phyloP scores from a whole-genome alignment of 2,329 filamentous ascomycete genomes.

The Talaromyces islandicus region DNA sequence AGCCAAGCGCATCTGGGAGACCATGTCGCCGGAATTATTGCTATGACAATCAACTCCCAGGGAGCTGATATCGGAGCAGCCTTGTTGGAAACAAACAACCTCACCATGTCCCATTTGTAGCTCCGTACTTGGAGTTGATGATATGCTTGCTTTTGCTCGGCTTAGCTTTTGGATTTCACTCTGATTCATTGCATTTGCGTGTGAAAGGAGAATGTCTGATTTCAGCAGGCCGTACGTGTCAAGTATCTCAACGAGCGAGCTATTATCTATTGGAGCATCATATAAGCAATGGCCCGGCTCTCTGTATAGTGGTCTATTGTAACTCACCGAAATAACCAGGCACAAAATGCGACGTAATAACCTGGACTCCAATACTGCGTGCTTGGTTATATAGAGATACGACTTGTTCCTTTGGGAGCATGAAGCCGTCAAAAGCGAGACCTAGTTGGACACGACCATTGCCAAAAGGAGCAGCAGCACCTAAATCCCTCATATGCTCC shows the following conservation, averaged over 20 bases:
- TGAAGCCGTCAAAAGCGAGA: background rate
- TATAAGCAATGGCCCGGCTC: background rate
- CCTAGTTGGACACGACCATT: background rate
- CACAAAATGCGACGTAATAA: slow-evolving; percentile 7
- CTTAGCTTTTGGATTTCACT: background rate
- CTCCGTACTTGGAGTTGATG: slow-evolving; percentile 2
- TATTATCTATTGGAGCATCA: background rate
- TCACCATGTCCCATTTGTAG: slow-evolving; percentile 3
- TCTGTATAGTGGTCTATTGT: background rate
- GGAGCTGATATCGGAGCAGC: background rate
- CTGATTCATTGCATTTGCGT: background rate
- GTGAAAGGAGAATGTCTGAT: slow-evolving; percentile 1
- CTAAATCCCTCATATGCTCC: background rate
- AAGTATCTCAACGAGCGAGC: background rate
- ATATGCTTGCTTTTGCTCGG: background rate
- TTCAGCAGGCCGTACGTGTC: slow-evolving; percentile 3
- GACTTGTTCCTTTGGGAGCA: slow-evolving; percentile 1
- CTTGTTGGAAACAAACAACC: background rate
- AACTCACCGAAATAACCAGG: background rate
- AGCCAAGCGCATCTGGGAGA: background rate
- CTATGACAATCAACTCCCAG: slow-evolving; percentile 5
- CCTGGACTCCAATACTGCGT: background rate
- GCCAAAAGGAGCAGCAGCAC: background rate
- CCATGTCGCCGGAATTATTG: background rate
- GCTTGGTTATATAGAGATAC: background rate